These are phyloP conservation scores for Ogataea methylovora DNA, from an alignment of 805 yeast species.

Conservation along the genomic window DNA sequence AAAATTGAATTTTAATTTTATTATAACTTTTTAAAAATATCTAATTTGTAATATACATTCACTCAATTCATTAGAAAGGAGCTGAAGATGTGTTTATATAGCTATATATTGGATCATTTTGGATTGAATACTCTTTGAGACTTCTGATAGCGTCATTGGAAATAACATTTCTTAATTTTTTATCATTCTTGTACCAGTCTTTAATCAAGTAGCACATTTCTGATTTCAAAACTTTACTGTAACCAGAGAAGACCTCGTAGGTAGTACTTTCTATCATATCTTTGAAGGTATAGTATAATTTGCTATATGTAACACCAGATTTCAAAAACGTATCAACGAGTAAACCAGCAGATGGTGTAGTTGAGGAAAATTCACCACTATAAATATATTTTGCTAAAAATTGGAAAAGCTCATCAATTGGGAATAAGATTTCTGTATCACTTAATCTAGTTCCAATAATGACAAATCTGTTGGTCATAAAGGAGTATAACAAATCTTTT, in stretches of 20 bases:
- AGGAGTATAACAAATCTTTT: slow-evolving; percentile 31
- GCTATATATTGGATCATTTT: slow-evolving; percentile 50
- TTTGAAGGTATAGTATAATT: slow-evolving; percentile 55
- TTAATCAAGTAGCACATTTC: slow-evolving; percentile 62
- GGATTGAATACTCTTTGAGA: slow-evolving; percentile 39
- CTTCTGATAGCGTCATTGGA: slow-evolving; percentile 36
- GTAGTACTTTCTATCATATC: slow-evolving; percentile 55
- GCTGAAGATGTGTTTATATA: slow-evolving; percentile 35
- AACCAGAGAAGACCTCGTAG: slow-evolving; percentile 43
- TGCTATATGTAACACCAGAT: slow-evolving; percentile 57
- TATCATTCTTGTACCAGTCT: slow-evolving; percentile 60
- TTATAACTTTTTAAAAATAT: no score
- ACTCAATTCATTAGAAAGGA: slow-evolving; percentile 13
- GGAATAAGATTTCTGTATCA: slow-evolving; percentile 72
- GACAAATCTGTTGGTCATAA: slow-evolving; percentile 31
- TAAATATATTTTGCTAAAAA: slow-evolving; percentile 51
- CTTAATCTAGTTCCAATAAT: slow-evolving; percentile 52
- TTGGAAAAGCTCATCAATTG: slow-evolving; percentile 63
- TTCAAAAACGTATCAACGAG: slow-evolving; percentile 56
- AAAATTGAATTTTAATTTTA: no score
- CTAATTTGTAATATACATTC: no score
- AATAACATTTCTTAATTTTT: slow-evolving; percentile 52
- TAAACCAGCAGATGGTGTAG: slow-evolving; percentile 32
- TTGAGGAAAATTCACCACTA: slow-evolving; percentile 9
- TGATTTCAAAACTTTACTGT: slow-evolving; percentile 27